These are phyloP conservation scores for Pestalotiopsis sp. DNA, from an alignment of 2,329 filamentous ascomycete genomes.

Conservation along the genomic window DNA sequence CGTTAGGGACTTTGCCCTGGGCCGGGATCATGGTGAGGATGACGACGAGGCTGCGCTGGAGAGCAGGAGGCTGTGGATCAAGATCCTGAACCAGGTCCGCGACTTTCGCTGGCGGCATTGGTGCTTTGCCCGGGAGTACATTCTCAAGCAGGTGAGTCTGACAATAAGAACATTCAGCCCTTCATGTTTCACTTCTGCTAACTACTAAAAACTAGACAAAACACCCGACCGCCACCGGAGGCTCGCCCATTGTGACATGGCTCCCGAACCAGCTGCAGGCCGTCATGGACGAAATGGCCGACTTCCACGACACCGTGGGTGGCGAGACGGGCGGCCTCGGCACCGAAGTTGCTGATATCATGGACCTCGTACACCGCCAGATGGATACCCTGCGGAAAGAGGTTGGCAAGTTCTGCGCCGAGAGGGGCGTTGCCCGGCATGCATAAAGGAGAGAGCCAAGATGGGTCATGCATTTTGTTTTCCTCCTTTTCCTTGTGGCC, in stretches of 20 bases:
- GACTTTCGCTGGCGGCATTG: conserved; percentile 85
- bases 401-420: conserved; percentile 73
- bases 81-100: conserved; percentile 73
- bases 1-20: conserved; percentile 62
- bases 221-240: conserved; percentile 79
- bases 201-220: conserved; percentile 43
- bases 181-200: background rate
- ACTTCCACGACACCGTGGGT: conserved; percentile 53
- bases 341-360: conserved; percentile 58
- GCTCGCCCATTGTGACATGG: conserved; percentile 84
- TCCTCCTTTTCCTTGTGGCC: background rate
- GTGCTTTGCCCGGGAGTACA: conserved; percentile 85
- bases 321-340: conserved; percentile 47
- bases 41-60: conserved; percentile 40
- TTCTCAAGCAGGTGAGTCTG: conserved; percentile 62
- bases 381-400: conserved; percentile 70
- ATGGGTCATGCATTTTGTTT: background rate
- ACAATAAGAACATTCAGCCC: too few species aligned
- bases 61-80: conserved; percentile 63
- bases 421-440: conserved; percentile 46
- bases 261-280: conserved; percentile 79
- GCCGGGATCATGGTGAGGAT: conserved; percentile 26
- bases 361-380: conserved; percentile 68
- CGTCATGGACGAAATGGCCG: conserved; percentile 71
- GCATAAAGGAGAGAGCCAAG: background rate